These are phyloP conservation scores for Kazachstania viticola DNA, from an alignment of 805 yeast genomes.

Conservation along the genomic window DNA sequence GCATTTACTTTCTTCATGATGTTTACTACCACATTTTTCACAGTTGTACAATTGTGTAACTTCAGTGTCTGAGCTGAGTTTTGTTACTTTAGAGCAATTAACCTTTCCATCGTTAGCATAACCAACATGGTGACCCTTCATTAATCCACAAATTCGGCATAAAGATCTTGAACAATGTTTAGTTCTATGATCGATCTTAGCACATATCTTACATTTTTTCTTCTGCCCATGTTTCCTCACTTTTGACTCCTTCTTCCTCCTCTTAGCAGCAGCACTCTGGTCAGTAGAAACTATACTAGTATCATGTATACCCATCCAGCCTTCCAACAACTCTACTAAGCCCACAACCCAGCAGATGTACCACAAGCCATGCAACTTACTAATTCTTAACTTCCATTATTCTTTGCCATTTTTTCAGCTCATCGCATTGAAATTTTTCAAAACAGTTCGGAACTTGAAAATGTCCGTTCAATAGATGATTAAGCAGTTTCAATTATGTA, in stretches of 20 bases:
- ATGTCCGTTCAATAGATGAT: too few species aligned
- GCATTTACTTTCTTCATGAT: constrained; percentile 33
- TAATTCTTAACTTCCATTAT: too few species aligned
- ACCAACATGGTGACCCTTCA: constrained; percentile 3
- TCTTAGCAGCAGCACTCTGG: neutral
- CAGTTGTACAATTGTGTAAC: too few species aligned
- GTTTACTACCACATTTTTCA: constrained; percentile 11
- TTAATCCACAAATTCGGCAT: constrained; percentile 2
- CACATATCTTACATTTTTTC: constrained; percentile 4
- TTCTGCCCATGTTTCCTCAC: neutral
- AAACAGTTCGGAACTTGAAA: too few species aligned
- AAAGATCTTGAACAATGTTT: constrained; percentile 3
- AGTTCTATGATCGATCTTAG: constrained; percentile 3
- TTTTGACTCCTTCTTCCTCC: neutral
- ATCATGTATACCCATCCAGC: neutral
- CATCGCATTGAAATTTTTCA: too few species aligned
- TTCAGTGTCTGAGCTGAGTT: too few species aligned
- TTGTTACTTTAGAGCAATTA: too few species aligned
- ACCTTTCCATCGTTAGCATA: neutral
- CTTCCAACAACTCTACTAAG: too few species aligned
- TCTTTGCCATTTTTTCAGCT: too few species aligned
- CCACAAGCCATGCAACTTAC: too few species aligned
- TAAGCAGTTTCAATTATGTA: too few species aligned
- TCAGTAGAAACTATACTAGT: neutral
- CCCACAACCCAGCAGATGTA: too few species aligned